Conservation (phyloP, 768 basidiomycete genomes). For the Collybia sp. region DNA sequence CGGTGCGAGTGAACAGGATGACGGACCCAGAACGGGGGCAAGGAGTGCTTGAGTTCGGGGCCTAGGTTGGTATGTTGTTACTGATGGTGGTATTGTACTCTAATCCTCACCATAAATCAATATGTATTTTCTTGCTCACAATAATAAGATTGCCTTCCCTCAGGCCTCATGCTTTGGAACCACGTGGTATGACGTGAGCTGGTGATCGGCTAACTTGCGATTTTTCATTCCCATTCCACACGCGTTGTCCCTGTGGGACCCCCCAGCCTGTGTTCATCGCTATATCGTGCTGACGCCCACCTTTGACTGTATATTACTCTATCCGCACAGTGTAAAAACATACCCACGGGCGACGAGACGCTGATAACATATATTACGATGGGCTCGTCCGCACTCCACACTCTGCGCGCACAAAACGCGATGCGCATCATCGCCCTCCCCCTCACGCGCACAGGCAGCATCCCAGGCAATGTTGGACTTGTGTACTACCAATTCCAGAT, state of each 20-base stretch:
- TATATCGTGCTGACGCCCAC: too few species aligned
- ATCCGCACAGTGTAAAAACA: not conserved
- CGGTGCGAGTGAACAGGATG: slow-evolving; percentile 76
- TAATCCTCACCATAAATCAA: slow-evolving; percentile 5
- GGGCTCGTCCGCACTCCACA: slow-evolving; percentile 1
- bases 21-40: slow-evolving; percentile 73
- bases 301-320: not conserved
- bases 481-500: slow-evolving; percentile 46
- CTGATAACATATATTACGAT: not conserved
- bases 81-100: not conserved
- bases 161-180: too few species aligned
- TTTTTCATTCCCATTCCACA: too few species aligned
- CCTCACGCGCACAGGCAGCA: slow-evolving; percentile 29
- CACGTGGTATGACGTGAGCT: too few species aligned
- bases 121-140: too few species aligned
- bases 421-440: slow-evolving; percentile 44
- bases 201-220: too few species aligned
- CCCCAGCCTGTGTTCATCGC: too few species aligned
- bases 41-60: slow-evolving; percentile 29
- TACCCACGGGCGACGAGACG: not conserved
- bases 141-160: too few species aligned
- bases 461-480: slow-evolving; percentile 5
- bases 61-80: slow-evolving; percentile 5
- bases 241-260: too few species aligned
- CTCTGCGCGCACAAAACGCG: slow-evolving; percentile 18